A percentile compares a stretch with the other conserved stretches of the same genome.
Conservation (phyloP, 2,329 filamentous ascomycete genomes). For the Myriosclerotinia duriaeana region DNA sequence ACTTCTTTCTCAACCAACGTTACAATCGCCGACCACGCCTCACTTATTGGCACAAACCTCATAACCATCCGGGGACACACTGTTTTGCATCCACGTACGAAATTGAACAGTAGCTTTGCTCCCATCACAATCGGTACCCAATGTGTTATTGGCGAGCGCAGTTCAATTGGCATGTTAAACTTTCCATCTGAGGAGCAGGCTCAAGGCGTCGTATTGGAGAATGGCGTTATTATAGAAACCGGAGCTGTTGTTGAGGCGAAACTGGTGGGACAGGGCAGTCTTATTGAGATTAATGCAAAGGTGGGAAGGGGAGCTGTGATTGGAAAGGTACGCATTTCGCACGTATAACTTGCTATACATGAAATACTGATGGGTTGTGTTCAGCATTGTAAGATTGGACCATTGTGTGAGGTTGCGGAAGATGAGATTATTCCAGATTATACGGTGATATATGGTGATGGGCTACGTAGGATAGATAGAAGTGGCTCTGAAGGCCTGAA, state of each 20-base stretch:
- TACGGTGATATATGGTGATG: constrained; percentile 68
- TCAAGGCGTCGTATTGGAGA: constrained; percentile 51
- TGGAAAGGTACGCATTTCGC: constrained; percentile 54
- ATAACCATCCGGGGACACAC: constrained; percentile 77
- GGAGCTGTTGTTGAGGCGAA: constrained; percentile 58
- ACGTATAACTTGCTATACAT: background rate
- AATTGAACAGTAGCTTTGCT: constrained; percentile 74
- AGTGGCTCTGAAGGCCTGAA: constrained; percentile 62
- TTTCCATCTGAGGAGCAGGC: constrained; percentile 30
- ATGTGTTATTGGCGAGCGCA: constrained; percentile 76
- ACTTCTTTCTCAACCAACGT: constrained; percentile 61
- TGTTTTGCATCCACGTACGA: constrained; percentile 82
- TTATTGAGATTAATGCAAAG: constrained; percentile 60
- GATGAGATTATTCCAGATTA: constrained; percentile 62
- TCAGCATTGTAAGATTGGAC: constrained; percentile 69
- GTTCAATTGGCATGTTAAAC: constrained; percentile 53
- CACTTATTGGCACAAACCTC: constrained; percentile 68
- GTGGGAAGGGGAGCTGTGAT: constrained; percentile 61
- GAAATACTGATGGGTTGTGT: constrained; percentile 20
- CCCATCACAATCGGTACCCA: constrained; percentile 78
- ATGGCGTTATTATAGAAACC: constrained; percentile 63
- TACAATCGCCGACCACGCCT: constrained; percentile 61
- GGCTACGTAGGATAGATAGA: constrained; percentile 56
- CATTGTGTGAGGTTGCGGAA: constrained; percentile 58
- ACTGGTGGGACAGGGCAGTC: constrained; percentile 52